Evolutionary conservation across 768 basidiomycete species (phyloP).

Genomic region (Tulasnella sp.): DNA sequence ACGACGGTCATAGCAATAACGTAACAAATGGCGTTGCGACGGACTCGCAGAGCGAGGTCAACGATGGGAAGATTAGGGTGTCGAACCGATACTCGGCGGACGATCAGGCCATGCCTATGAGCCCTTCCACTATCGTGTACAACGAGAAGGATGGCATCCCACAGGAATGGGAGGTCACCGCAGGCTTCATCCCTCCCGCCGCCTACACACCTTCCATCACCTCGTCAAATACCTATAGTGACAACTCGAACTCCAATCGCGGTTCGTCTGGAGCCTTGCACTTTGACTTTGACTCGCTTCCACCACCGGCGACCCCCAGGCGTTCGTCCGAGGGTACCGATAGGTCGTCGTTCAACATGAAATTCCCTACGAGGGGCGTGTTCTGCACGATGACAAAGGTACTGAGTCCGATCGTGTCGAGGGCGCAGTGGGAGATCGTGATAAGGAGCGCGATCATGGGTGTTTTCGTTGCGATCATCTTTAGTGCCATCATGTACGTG

Average conservation of each 20-base stretch:
- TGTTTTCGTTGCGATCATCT: slow-evolving; percentile 29
- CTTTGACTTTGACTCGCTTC: slow-evolving; percentile 46
- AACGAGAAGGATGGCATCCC: no score
- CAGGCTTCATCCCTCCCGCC: slow-evolving; percentile 10
- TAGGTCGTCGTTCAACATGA: slow-evolving; percentile 34
- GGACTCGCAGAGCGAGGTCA: no score
- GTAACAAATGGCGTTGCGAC: no score
- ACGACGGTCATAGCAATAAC: neutral
- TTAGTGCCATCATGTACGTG: slow-evolving; percentile 29
- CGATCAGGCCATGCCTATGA: no score
- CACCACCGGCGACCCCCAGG: slow-evolving; percentile 30
- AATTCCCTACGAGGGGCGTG: neutral
- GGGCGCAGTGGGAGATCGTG: slow-evolving; percentile 84
- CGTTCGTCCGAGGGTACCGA: slow-evolving; percentile 43
- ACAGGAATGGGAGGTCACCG: neutral
- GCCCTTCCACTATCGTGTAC: no score
- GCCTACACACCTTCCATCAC: slow-evolving; percentile 11
- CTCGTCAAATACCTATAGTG: neutral
- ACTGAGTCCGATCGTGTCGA: slow-evolving; percentile 54
- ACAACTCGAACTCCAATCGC: neutral
- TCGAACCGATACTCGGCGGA: no score
- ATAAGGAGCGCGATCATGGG: slow-evolving; percentile 45
- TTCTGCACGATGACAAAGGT: slow-evolving; percentile 65
- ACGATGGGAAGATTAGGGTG: no score
- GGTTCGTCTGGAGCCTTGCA: slow-evolving; percentile 22